A percentile compares a stretch with the other conserved stretches of the same genome.
phyloP scores from a whole-genome alignment of 345 rosid genomes.

The Leavenworthia alabamica region DNA sequence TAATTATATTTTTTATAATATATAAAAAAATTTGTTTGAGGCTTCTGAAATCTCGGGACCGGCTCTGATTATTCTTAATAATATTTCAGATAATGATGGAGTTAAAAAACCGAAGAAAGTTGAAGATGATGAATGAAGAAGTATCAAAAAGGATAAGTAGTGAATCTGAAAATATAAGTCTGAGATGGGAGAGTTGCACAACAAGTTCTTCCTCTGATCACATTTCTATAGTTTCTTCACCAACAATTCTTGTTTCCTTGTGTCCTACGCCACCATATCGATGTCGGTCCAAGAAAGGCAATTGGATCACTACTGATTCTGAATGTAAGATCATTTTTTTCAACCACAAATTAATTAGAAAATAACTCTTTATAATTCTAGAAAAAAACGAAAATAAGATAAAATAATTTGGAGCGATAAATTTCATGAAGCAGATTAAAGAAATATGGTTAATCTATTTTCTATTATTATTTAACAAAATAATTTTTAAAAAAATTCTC shows the following conservation, averaged over 20 bases:
- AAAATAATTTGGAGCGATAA: too few species aligned
- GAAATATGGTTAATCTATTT: too few species aligned
- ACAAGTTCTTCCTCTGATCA: constrained; percentile 43
- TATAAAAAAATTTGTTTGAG: too few species aligned
- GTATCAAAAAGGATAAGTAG: constrained; percentile 43
- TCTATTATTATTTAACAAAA: too few species aligned
- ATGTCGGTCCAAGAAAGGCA: constrained; percentile 45
- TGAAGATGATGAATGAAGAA: constrained; percentile 48
- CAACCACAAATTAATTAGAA: too few species aligned
- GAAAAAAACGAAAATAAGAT: too few species aligned
- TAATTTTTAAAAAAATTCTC: too few species aligned
- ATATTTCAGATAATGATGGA: constrained; percentile 16
- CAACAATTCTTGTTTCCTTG: constrained; percentile 34
- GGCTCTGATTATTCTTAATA: not conserved
- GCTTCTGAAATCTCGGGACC: too few species aligned
- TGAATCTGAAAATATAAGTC: constrained; percentile 64
- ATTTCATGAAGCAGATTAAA: too few species aligned
- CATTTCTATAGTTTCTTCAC: constrained; percentile 48
- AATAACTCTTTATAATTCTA: too few species aligned
- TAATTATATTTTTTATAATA: too few species aligned
- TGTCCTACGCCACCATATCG: constrained; percentile 35
- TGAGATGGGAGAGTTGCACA: constrained; percentile 75
- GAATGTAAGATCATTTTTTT: constrained; percentile 49
- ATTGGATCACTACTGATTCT: constrained; percentile 91
- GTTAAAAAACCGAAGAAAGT: constrained; percentile 28